Percentiles rank a stretch among this genome's conserved stretches.
Conservation (phyloP, 257 asterid genomes). For the Mitragyna speciosa region DNA sequence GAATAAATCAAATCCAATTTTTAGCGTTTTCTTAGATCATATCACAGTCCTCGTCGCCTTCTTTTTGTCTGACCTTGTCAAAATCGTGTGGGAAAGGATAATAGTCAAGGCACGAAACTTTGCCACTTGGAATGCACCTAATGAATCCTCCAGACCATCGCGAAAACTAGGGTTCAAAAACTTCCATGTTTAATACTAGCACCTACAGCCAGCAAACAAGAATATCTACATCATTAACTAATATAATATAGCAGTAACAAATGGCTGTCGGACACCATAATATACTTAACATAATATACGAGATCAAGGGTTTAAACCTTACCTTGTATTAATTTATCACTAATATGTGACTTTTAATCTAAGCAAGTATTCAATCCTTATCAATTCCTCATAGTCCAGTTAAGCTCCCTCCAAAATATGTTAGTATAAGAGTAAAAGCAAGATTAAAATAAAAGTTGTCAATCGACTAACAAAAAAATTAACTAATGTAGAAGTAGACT, state of each 20-base stretch:
- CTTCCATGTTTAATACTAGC: not conserved
- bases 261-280: too few relatives aligned
- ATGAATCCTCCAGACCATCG: slow-evolving; percentile 25
- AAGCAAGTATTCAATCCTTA: too few relatives aligned
- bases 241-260: too few relatives aligned
- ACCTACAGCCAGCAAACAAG: not conserved
- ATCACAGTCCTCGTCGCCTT: slow-evolving; percentile 4
- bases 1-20: not conserved
- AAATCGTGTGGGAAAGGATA: slow-evolving; percentile 6
- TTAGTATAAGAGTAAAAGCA: too few relatives aligned
- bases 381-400: too few relatives aligned
- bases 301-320: too few relatives aligned
- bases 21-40: not conserved
- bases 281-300: too few relatives aligned
- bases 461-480: too few relatives aligned
- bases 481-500: not conserved
- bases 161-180: slow-evolving; percentile 22
- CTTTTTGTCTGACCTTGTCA: slow-evolving; percentile 2
- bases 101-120: slow-evolving; percentile 21
- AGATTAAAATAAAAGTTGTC: too few relatives aligned
- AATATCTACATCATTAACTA: not conserved
- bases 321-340: too few relatives aligned
- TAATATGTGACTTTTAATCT: too few relatives aligned
- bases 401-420: too few relatives aligned
- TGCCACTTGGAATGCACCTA: slow-evolving; percentile 67